Evolutionary conservation across 257 asterid species (phyloP).

Genomic region (Henckelia pumila): DNA sequence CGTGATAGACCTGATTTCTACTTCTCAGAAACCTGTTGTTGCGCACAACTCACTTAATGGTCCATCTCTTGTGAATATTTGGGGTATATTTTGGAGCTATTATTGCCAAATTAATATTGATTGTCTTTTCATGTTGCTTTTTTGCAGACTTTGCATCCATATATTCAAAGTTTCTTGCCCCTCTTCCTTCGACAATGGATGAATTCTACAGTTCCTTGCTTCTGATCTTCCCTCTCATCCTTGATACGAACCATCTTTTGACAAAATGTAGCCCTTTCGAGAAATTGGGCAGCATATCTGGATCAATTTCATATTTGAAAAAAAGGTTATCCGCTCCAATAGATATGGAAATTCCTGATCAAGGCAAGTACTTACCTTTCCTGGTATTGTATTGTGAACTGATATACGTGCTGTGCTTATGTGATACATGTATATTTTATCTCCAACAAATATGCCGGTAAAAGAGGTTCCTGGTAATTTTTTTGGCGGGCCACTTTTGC

Average conservation of each 20-base stretch:
- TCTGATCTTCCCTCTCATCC: constrained; percentile 50
- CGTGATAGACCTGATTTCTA: constrained; percentile 82
- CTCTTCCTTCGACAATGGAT: constrained; percentile 65
- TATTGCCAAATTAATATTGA: constrained; percentile 20
- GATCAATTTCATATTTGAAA: constrained; percentile 60
- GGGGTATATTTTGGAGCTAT: constrained; percentile 22
- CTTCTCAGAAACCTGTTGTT: constrained; percentile 75
- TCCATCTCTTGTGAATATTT: constrained; percentile 33
- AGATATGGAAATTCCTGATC: constrained; percentile 55
- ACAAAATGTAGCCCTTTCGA: constrained; percentile 54
- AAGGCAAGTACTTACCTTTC: constrained; percentile 38
- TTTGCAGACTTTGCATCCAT: constrained; percentile 73
- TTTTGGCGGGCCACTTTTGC: constrained; percentile 16
- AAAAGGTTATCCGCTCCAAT: constrained; percentile 47
- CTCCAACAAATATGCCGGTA: constrained; percentile 7
- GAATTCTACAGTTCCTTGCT: constrained; percentile 62
- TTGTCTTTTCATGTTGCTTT: constrained; percentile 17
- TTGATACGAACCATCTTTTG: constrained; percentile 77
- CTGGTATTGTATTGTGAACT: not conserved
- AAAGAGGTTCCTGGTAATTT: constrained; percentile 13
- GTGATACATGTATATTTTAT: not conserved
- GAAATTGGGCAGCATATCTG: constrained; percentile 49
- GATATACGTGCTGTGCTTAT: not conserved
- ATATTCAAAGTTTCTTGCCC: constrained; percentile 69
- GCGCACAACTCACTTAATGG: constrained; percentile 85